phyloP scores from a whole-genome alignment of 805 yeast species.

The Komagataella kurtzmanii region DNA sequence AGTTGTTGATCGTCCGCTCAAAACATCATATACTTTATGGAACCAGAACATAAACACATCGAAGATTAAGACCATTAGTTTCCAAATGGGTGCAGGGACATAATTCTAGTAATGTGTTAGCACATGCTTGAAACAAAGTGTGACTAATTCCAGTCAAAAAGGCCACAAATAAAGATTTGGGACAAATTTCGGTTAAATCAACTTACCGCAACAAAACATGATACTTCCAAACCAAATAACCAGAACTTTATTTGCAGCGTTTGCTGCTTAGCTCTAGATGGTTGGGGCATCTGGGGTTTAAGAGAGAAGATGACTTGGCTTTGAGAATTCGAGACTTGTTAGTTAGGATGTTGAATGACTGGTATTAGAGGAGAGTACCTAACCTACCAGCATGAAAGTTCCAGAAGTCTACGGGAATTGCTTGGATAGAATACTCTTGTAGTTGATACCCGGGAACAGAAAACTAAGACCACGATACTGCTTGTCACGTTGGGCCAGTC shows the following conservation, averaged over 20 bases:
- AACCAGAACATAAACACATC: conserved; percentile 37
- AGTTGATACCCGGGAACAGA: neutral
- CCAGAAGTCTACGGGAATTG: neutral
- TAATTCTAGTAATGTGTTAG: conserved; percentile 3
- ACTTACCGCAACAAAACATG: neutral
- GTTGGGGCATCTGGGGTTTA: neutral
- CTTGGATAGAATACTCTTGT: neutral
- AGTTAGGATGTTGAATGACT: neutral
- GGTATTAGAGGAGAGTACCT: neutral
- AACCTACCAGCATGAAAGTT: neutral
- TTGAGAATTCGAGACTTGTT: neutral
- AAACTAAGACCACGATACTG: too few relatives aligned
- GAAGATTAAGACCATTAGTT: conserved; percentile 18
- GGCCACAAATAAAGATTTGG: neutral
- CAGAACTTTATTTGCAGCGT: neutral
- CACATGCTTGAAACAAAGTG: neutral
- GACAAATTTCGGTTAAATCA: neutral
- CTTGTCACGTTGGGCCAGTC: neutral
- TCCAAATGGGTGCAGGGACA: conserved; percentile 15
- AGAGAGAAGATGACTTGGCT: neutral
- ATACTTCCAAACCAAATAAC: neutral
- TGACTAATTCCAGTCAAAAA: neutral
- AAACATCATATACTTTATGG: conserved; percentile 20
- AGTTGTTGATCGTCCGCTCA: conserved; percentile 27
- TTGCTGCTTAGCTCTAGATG: neutral